Conservation (phyloP, 192 early-diverging fungal species). For the Phycomyces nitens region DNA sequence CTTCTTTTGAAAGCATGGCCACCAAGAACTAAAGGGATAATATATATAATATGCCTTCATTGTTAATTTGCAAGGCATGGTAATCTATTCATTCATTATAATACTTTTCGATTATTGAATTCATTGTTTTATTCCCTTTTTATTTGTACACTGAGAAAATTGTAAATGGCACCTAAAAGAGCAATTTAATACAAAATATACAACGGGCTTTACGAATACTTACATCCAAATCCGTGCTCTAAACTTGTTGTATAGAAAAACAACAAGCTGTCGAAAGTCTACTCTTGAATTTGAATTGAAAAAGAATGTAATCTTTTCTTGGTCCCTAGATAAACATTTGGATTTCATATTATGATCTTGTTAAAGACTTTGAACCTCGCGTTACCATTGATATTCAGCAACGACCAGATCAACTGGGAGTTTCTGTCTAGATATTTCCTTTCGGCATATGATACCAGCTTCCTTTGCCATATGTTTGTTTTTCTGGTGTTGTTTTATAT, state of each 20-base stretch:
- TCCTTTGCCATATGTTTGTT: conserved; percentile 89
- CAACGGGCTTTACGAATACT: too few relatives aligned
- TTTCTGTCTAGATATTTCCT: conserved; percentile 82
- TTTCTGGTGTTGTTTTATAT: conserved; percentile 70
- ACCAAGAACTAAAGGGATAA: too few relatives aligned
- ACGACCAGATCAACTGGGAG: conserved; percentile 93
- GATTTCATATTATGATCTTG: neutral
- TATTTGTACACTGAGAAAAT: too few relatives aligned
- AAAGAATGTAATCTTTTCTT: conserved; percentile 95
- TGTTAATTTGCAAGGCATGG: too few relatives aligned
- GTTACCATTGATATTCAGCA: conserved; percentile 90
- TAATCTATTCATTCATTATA: too few relatives aligned
- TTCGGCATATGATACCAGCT: conserved; percentile 81
- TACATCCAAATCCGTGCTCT: conserved; percentile 99
- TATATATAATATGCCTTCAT: too few relatives aligned
- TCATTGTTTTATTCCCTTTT: too few relatives aligned
- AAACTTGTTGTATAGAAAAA: conserved; percentile 94
- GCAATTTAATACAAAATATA: too few relatives aligned
- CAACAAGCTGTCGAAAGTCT: conserved; percentile 94
- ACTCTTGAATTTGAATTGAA: conserved; percentile 92
- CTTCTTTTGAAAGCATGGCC: too few relatives aligned
- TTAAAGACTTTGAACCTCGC: neutral
- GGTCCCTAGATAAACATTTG: conserved; percentile 60
- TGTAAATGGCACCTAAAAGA: too few relatives aligned
- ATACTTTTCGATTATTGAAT: too few relatives aligned